These are phyloP conservation scores for Chlorella sp. DNA, from an alignment of 139 green algal genomes.

Conservation along the genomic window DNA sequence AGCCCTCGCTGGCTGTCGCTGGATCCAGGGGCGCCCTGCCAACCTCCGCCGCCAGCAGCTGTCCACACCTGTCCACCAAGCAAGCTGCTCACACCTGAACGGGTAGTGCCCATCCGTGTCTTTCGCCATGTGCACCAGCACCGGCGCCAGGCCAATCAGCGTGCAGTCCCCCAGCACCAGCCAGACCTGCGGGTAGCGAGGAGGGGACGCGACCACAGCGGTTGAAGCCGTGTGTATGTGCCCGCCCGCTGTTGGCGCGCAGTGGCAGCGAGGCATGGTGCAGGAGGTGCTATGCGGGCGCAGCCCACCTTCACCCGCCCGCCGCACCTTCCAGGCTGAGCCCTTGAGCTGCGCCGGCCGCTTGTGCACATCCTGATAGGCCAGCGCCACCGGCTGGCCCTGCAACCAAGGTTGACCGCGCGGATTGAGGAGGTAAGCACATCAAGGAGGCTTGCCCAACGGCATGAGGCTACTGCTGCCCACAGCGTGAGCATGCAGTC, in stretches of 20 bases:
- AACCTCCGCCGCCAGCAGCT: too few relatives aligned
- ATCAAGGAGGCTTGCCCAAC: too few relatives aligned
- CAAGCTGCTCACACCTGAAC: slow-evolving; percentile 68
- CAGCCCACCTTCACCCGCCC: slow-evolving; percentile 26
- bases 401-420: not conserved
- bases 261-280: not conserved
- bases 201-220: not conserved
- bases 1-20: too few relatives aligned
- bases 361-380: slow-evolving; percentile 8
- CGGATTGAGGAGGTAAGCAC: too few relatives aligned
- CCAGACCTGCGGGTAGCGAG: slow-evolving; percentile 48
- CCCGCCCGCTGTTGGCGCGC: not conserved
- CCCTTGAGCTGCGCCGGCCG: slow-evolving; percentile 4
- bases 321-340: slow-evolving; percentile 48
- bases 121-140: slow-evolving; percentile 96
- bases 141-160: slow-evolving; percentile 69
- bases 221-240: not conserved
- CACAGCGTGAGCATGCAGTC: too few relatives aligned
- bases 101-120: slow-evolving; percentile 82
- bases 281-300: too few relatives aligned
- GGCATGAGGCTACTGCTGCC: too few relatives aligned
- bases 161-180: slow-evolving; percentile 85
- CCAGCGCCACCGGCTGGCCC: slow-evolving; percentile 12
- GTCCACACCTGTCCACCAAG: too few relatives aligned
- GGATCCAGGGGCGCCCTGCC: too few relatives aligned